Conservation (phyloP, 2,329 filamentous ascomycete species). For the Pseudodiploospora longispora region DNA sequence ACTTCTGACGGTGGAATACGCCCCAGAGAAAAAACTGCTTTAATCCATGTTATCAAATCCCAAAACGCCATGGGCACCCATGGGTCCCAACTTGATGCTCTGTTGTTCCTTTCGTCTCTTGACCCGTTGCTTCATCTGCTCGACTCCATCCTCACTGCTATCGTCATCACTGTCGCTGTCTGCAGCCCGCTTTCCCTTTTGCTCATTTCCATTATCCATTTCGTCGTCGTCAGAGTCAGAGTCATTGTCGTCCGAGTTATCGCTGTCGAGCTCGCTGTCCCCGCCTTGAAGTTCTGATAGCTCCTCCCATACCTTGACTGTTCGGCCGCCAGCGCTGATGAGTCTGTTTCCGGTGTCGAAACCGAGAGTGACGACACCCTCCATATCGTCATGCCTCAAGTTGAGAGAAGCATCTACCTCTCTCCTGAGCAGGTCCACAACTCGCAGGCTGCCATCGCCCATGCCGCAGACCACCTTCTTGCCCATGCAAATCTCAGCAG, state of each 20-base stretch:
- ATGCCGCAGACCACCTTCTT: conserved; percentile 74
- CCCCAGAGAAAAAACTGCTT: neutral
- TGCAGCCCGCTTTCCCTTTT: conserved; percentile 38
- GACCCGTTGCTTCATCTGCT: conserved; percentile 35
- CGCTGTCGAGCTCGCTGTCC: conserved; percentile 38
- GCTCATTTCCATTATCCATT: conserved; percentile 33
- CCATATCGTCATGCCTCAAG: conserved; percentile 71
- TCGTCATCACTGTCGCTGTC: conserved; percentile 36
- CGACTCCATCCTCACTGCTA: conserved; percentile 20
- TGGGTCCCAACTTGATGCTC: conserved; percentile 36
- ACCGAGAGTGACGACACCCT: conserved; percentile 71
- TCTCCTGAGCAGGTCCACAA: conserved; percentile 68
- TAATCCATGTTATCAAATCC: conserved; percentile 41
- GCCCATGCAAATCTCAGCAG: conserved; percentile 59
- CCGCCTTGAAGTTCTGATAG: conserved; percentile 45
- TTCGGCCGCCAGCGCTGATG: conserved; percentile 79
- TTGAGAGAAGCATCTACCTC: conserved; percentile 58
- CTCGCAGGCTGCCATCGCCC: conserved; percentile 69
- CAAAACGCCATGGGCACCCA: conserved; percentile 44
- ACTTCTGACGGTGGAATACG: too few relatives aligned
- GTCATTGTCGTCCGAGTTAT: conserved; percentile 36
- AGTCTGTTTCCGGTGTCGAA: conserved; percentile 82
- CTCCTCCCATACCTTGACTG: conserved; percentile 91
- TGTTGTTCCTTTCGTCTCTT: conserved; percentile 37
- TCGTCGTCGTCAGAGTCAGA: conserved; percentile 36